Base-by-base conservation (phyloP, 805 yeast genomes). In the Debaryomyces hansenii region DNA sequence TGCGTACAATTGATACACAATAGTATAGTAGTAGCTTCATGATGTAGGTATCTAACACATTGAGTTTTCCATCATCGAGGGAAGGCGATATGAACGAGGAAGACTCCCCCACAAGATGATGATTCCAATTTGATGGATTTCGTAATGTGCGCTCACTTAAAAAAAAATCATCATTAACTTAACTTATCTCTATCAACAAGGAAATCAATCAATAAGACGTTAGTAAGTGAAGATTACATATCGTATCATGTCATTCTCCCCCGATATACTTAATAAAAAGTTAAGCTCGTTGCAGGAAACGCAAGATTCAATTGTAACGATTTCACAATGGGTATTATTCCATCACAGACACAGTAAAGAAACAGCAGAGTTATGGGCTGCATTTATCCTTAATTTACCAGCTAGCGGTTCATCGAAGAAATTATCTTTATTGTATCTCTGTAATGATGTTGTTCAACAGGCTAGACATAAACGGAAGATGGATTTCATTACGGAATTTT, bases 391-490 rank as follows among this genome's bases (percentile, higher is more conserved):
- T 46, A 47, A 33, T 5, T 9, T 50, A 5, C 40, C 47, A 29
- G 37, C 47, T 20, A 31, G 29, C 27, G 41, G 31, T 16, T 56
- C 63, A 4, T 43, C 52, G n/a, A 73, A 77, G 55, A 77, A 75
- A 48, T 71, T 85, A 42, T 74, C 85, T 2, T 64, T 85, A 46
- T 72, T 89, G 20, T 89, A 89, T 57, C 69, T 89, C 11, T 84
- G 86, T 42, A 89, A 89, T 62, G 96, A 89, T 53, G 83, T 89
- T 18, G 85, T 88, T 1, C 96, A 89, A 63, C 86, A 86, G 59
- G 81, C 90, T 3, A 74, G 83, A 48, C 82, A 84, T 29, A 80
- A 82, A 55, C 74, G 78, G 48, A 81, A 78, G 56, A 67, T 68
- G 4, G 87, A 81, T 40, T 84, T 85, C 52, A 63, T 84, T 3